Evolutionary conservation across 2,329 filamentous ascomycete genomes (phyloP), one percentile per base, ranked within the genome.

Genomic region (Hymenoscyphus repandus): DNA sequence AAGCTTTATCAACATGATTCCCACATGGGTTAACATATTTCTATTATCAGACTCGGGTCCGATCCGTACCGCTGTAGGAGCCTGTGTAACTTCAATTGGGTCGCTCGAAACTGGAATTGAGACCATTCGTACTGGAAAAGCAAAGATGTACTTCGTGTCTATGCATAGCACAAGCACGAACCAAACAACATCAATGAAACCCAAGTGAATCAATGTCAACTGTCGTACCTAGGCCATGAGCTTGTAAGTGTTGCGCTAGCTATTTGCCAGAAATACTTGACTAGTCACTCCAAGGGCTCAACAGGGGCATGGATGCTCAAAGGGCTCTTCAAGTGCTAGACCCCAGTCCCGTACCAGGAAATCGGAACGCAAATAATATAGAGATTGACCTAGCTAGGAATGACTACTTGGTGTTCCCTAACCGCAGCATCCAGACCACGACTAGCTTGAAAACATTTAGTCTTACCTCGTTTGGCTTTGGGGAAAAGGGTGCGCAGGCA

Each of bases 241-340:
- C 39, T 5, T 17, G 38, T 5, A 4, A 15, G 5, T 6, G n/a
- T 22, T 5, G n/a, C 18, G 18, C 38, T 41, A 5, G 18, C n/a
- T 22, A 41, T 41, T 22, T 41, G 38, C 18, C 38, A 41, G 38
- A 41, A 41, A 32, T 96, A 92, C 71, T 83, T 97, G 54, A 97
- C 92, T 45, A 92, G 92, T 70, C 92, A 97, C 68, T 91, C 92
- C 65, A 96, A 97, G 82, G 92, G 92, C 82, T 90, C 92, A 62
- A 92, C 92, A 54, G 92, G 92, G 76, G 92, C 91, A 43, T 97
- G 92, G 90, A 96, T 96, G 92, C 83, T 97, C 80, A 97, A 97
- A 76, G 92, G 59, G 91, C 88, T 69, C 75, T 97, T 67, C 92
- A 97, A 70, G 88, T 96, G 41, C 80, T 97, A 62, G 92, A 96